Base-by-base conservation (phyloP, 1,284 basidiomycete species). In the Inonotus obliquus region DNA sequence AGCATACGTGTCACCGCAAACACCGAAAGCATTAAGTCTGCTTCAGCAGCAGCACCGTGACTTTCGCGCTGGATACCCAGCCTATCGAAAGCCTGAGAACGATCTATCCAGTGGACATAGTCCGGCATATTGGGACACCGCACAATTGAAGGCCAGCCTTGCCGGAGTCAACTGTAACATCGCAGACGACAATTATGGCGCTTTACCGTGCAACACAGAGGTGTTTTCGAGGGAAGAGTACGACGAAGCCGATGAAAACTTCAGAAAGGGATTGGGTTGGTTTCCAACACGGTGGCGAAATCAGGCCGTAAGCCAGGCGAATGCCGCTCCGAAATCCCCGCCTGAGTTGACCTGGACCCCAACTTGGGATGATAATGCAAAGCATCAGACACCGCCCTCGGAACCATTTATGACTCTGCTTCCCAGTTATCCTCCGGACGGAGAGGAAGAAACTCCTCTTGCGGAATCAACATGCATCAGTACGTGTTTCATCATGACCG, bases 181-280 rank as follows among this genome's bases (percentile, higher is more conserved):
- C 6, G 14, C 54, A 11, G 29, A 2, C 9, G 17, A n/a, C 5
- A 45, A 45, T 21, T 17, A 14, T 35, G n/a, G n/a, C n/a, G 27
- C 13, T 29, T 17, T 27, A 7, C 32, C 51, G 27, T 9, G 51
- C 17, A 29, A 29, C 29, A 17, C 9, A 11, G 29, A 52, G n/a
- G 17, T 32, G 23, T 35, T 52, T n/a, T 21, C 57, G 6, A 35
- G 51, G 10, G 38, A 51, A 29, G 37, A 48, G 11, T 47, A 25
- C 17, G 56, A 57, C 23, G n/a, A 51, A 35, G 57, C 47, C 9
- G 47, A 49, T 45, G 48, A 59, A 35, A 59, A 37, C 54, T 55
- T 55, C 29, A 55, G 29, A 23, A 55, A 41, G n/a, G 54, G 54
- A 7, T 9, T 41, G 19, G 54, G 54, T n/a, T 55, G 54, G 54